Conservation (phyloP, 352 stramenopile genomes). For the Globisporangium carolinianum region DNA sequence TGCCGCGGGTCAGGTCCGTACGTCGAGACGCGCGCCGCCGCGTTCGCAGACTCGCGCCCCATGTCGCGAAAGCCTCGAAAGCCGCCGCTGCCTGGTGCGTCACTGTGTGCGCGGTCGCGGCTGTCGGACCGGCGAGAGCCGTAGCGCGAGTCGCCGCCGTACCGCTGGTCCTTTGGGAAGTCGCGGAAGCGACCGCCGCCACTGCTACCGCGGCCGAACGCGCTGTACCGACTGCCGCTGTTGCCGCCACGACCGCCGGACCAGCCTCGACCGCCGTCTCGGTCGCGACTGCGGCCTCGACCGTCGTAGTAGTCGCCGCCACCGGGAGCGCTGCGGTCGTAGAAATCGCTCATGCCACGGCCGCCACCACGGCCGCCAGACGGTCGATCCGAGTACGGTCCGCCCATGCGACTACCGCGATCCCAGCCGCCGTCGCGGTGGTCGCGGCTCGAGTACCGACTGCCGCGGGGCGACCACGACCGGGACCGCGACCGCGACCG, state of each 20-base stretch:
- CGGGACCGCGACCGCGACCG: conserved; percentile 40
- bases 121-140: conserved; percentile 27
- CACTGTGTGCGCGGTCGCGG: conserved; percentile 30
- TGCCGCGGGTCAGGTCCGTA: conserved; percentile 15
- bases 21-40: conserved; percentile 9
- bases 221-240: conserved; percentile 13
- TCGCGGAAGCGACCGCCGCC: conserved; percentile 22
- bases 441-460: conserved; percentile 26
- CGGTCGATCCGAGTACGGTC: conserved; percentile 12
- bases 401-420: conserved; percentile 15
- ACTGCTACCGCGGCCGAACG: conserved; percentile 3
- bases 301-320: conserved; percentile 26
- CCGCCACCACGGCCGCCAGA: conserved; percentile 8
- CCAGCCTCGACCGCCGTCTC: conserved; percentile 24
- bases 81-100: conserved; percentile 9
- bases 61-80: conserved; percentile 18
- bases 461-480: conserved; percentile 50
- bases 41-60: neutral
- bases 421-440: conserved; percentile 10
- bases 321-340: conserved; percentile 13
- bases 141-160: conserved; percentile 18
- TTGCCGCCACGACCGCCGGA: conserved; percentile 7
- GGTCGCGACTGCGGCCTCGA: conserved; percentile 25
- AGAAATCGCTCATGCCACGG: conserved; percentile 17
- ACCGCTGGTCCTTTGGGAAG: conserved; percentile 24